These are phyloP conservation scores for Excoecaria cochinchinensis DNA, from an alignment of 345 rosid species.

Conservation along the genomic window DNA sequence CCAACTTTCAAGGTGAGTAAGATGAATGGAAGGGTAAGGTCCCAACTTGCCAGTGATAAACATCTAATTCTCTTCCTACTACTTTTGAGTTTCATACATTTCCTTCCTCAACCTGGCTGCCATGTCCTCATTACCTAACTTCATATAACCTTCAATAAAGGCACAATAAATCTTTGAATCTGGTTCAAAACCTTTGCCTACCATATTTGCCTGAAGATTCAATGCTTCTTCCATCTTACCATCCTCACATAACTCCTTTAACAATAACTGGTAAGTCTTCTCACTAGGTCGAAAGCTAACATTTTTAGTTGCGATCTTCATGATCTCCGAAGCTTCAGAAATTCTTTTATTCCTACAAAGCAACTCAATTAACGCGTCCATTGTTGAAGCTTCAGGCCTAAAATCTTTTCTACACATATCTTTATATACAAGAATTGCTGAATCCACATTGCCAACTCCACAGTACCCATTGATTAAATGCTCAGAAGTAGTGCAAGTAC, in stretches of 20 bases:
- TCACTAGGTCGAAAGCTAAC: conserved; percentile 41
- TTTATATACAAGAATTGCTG: conserved; percentile 50
- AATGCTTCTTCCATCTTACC: conserved; percentile 69
- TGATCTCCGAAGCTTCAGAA: conserved; percentile 49
- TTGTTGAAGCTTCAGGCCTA: conserved; percentile 40
- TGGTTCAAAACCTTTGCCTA: conserved; percentile 69
- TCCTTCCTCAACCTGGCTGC: conserved; percentile 53
- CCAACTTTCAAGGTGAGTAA: not conserved
- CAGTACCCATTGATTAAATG: conserved; percentile 67
- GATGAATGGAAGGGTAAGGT: not conserved
- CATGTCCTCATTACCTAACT: conserved; percentile 54
- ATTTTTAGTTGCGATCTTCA: conserved; percentile 42
- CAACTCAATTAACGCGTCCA: conserved; percentile 46
- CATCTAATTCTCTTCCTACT: conserved; percentile 22
- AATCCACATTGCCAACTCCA: conserved; percentile 48
- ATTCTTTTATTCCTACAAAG: conserved; percentile 48
- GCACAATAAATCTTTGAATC: conserved; percentile 50
- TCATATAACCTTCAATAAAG: conserved; percentile 59
- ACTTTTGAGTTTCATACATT: conserved; percentile 45
- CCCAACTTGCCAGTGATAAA: not conserved
- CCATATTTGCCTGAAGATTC: conserved; percentile 82
- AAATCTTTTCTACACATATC: conserved; percentile 59
- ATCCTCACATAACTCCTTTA: conserved; percentile 56
- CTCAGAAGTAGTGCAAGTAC: conserved; percentile 49
- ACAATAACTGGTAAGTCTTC: conserved; percentile 55